A percentile compares a stretch with the other conserved stretches of the same genome.
These are phyloP conservation scores for Cryphonectria parasitica DNA, from an alignment of 2,329 filamentous ascomycete genomes.

Conservation along the genomic window DNA sequence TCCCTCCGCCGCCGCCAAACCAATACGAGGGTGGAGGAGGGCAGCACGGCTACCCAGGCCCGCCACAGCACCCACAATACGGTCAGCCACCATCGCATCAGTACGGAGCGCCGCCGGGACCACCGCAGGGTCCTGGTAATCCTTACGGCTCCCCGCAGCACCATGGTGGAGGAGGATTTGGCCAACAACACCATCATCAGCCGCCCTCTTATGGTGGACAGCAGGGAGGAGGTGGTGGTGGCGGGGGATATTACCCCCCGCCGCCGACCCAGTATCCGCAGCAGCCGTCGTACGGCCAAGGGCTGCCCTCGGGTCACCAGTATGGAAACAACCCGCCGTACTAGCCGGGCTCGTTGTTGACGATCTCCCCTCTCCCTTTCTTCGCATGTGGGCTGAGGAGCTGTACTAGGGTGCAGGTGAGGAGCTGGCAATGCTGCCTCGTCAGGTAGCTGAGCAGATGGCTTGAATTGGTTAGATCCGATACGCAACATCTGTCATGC, in stretches of 20 bases:
- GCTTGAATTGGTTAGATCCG: background rate
- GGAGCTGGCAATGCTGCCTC: background rate
- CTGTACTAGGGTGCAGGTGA: background rate
- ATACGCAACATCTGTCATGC: background rate
- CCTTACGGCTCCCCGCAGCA: constrained; percentile 33
- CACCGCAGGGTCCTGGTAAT: constrained; percentile 29
- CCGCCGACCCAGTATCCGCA: constrained; percentile 35
- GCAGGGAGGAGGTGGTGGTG: constrained; percentile 19
- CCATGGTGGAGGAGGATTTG: constrained; percentile 16
- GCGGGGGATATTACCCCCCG: constrained; percentile 34
- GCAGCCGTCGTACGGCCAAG: constrained; percentile 30
- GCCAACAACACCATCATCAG: constrained; percentile 22
- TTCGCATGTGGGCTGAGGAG: background rate
- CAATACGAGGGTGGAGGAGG: constrained; percentile 22
- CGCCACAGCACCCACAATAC: constrained; percentile 25
- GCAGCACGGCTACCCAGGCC: constrained; percentile 25
- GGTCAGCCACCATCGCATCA: constrained; percentile 29
- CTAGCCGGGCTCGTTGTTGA: background rate
- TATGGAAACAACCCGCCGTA: constrained; percentile 27
- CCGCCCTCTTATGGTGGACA: constrained; percentile 22
- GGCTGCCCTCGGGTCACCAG: constrained; percentile 21
- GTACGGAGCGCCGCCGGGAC: constrained; percentile 33
- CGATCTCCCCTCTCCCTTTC: background rate
- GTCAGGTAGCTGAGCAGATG: background rate
- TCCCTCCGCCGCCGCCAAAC: constrained; percentile 21